Conservation (phyloP, 2,329 filamentous ascomycete species). For the Bipolaris bicolor region DNA sequence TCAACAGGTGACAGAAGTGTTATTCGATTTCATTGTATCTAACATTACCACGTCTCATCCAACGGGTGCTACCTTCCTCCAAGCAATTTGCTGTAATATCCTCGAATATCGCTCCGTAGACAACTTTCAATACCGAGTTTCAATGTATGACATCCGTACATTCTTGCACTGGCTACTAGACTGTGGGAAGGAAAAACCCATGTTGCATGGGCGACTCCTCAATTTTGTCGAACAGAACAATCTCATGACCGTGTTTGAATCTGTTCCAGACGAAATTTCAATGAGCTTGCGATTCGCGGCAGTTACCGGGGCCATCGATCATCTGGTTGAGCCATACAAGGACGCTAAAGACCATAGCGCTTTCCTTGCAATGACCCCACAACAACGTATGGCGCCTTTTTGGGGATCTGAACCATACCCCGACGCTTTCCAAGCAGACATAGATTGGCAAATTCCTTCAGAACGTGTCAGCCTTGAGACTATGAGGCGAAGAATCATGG, state of each 20-base stretch:
- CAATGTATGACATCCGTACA: background rate
- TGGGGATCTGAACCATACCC: background rate
- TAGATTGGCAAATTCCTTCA: background rate
- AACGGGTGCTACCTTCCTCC: background rate
- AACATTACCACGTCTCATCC: background rate
- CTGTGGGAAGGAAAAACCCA: too few species aligned
- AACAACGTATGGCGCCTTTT: slow-evolving; percentile 1
- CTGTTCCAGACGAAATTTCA: background rate
- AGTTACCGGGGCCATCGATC: background rate
- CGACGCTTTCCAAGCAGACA: background rate
- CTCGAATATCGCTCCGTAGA: background rate
- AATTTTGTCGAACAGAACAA: background rate
- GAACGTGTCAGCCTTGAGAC: too few species aligned
- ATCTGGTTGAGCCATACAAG: background rate
- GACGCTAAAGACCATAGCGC: background rate
- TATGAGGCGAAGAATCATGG: background rate
- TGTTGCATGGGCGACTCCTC: background rate
- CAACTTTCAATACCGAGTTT: background rate
- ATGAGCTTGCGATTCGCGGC: background rate
- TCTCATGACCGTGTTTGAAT: background rate
- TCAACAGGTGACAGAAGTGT: background rate
- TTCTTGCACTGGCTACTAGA: background rate
- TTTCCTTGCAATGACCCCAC: background rate
- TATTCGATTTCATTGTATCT: background rate
- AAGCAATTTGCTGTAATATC: background rate